These are phyloP conservation scores for Solanum chacoense DNA, from an alignment of 305 asterid genomes.

Conservation along the genomic window DNA sequence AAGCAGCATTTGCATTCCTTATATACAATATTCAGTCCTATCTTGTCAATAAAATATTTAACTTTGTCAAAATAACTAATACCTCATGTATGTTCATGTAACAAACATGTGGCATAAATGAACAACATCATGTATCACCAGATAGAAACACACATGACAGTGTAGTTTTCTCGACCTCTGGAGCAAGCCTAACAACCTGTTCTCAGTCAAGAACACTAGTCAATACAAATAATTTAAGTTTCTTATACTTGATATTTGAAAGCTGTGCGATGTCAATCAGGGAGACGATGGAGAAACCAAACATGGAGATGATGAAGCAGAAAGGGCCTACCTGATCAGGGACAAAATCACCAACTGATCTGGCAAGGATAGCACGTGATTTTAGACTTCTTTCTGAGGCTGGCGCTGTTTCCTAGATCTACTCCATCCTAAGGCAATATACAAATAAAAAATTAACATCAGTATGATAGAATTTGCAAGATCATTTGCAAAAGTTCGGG, in stretches of 20 bases:
- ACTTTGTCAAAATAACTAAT: background rate
- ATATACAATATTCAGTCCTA: background rate
- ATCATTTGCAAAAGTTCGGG: background rate
- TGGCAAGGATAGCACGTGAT: no score
- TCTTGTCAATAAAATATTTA: background rate
- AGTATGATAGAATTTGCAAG: background rate
- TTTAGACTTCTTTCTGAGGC: no score
- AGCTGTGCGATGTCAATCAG: background rate
- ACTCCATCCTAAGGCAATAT: background rate
- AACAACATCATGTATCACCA: slow-evolving; percentile 26
- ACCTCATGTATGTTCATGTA: background rate
- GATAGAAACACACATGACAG: background rate
- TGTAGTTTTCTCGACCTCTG: slow-evolving; percentile 48
- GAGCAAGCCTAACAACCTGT: slow-evolving; percentile 47
- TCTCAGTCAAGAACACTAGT: background rate
- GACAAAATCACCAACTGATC: slow-evolving; percentile 52
- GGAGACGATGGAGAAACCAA: background rate
- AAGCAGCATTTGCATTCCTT: background rate
- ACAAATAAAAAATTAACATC: background rate
- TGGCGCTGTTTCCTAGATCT: no score
- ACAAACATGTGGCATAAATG: background rate
- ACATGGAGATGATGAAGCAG: background rate
- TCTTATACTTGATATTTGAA: background rate
- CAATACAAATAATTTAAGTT: background rate
- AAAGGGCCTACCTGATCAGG: slow-evolving; percentile 56